Percentiles rank a stretch among this genome's conserved stretches.
Evolutionary conservation across 805 yeast genomes (phyloP).

Genomic region (Metschnikowia gelsemii): DNA sequence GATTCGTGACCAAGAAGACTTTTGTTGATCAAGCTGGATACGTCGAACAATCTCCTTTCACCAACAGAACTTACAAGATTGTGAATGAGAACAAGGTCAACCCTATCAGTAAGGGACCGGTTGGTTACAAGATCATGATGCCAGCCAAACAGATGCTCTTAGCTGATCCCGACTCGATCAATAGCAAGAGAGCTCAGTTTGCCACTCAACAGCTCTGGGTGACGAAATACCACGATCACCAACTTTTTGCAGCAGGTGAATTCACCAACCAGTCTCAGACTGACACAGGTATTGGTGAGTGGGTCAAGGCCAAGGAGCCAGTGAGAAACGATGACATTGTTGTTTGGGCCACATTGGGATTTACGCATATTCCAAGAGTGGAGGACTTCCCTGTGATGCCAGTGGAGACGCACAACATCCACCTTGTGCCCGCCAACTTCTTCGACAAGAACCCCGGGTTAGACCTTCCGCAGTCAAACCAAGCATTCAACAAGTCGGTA

Average conservation of each 20-base stretch:
- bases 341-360: constrained; percentile 79
- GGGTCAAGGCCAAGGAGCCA: constrained; percentile 66
- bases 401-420: constrained; percentile 67
- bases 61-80: constrained; percentile 71
- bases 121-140: constrained; percentile 71
- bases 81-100: constrained; percentile 72
- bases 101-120: constrained; percentile 67
- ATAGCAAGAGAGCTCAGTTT: constrained; percentile 67
- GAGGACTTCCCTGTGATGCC: constrained; percentile 94
- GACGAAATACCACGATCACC: constrained; percentile 70
- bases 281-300: constrained; percentile 69
- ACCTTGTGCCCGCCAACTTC: constrained; percentile 69
- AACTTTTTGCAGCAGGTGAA: constrained; percentile 79
- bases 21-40: constrained; percentile 68
- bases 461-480: constrained; percentile 71
- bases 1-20: constrained; percentile 62
- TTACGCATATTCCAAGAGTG: constrained; percentile 78
- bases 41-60: constrained; percentile 72
- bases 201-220: constrained; percentile 83
- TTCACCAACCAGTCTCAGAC: constrained; percentile 75
- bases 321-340: constrained; percentile 76
- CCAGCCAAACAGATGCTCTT: constrained; percentile 76
- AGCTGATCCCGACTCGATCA: constrained; percentile 62
- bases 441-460: constrained; percentile 76
- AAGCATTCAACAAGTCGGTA: constrained; percentile 63